phyloP scores from a whole-genome alignment of 805 yeast species.

The Kluyveromyces nonfermentans region DNA sequence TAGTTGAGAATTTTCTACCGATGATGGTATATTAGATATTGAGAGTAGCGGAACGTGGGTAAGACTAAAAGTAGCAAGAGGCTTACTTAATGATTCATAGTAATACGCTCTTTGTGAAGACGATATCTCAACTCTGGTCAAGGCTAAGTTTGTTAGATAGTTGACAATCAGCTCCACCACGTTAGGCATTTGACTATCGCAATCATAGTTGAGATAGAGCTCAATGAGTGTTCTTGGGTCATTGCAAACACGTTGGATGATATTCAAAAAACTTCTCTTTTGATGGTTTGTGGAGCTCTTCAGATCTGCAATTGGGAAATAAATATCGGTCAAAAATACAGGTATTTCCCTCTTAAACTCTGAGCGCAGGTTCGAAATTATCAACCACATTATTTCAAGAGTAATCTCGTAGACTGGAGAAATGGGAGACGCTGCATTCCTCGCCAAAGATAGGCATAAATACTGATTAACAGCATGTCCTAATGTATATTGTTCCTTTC shows the following conservation, averaged over 20 bases:
- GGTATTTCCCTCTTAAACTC: constrained; percentile 92
- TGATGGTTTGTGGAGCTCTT: constrained; percentile 88
- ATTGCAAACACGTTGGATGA: constrained; percentile 73
- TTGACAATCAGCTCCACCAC: constrained; percentile 77
- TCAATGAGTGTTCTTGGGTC: constrained; percentile 90
- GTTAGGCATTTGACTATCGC: constrained; percentile 74
- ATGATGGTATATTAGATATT: constrained; percentile 47
- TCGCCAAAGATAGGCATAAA: constrained; percentile 68
- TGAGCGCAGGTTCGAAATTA: constrained; percentile 71
- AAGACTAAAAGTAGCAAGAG: constrained; percentile 65
- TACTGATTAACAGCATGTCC: constrained; percentile 79
- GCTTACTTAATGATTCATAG: constrained; percentile 41
- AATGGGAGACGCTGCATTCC: constrained; percentile 86
- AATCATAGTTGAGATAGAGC: constrained; percentile 89
- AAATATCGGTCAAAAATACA: constrained; percentile 84
- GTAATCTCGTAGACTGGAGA: constrained; percentile 90
- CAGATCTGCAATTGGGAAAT: constrained; percentile 89
- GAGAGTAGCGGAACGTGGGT: constrained; percentile 69
- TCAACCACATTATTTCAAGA: constrained; percentile 86
- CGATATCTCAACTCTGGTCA: constrained; percentile 63
- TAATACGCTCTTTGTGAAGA: constrained; percentile 53
- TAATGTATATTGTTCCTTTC: constrained; percentile 49
- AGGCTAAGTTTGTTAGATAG: constrained; percentile 56
- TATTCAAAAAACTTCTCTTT: constrained; percentile 71
- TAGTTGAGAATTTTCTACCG: constrained; percentile 13